Evolutionary conservation across 306 rosid species (phyloP).

Genomic region (Cucumis cinereus): DNA sequence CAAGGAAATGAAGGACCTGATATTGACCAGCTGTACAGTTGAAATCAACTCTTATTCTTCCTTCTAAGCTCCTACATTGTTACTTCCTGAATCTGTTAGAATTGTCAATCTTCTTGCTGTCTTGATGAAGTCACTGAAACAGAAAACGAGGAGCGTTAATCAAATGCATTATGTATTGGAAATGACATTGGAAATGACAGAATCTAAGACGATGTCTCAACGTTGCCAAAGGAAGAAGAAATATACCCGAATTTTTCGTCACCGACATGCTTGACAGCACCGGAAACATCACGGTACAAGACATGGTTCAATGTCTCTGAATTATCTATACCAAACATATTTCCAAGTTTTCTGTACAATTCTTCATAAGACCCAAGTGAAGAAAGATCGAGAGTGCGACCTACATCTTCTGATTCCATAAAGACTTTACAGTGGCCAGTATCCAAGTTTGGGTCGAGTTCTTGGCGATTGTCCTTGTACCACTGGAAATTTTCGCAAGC

Average conservation of each 20-base stretch:
- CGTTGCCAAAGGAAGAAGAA: not conserved
- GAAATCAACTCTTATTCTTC: conserved; percentile 19
- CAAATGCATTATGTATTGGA: conserved; percentile 1
- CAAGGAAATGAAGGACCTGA: conserved; percentile 17
- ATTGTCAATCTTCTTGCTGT: conserved; percentile 72
- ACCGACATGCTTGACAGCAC: conserved; percentile 59
- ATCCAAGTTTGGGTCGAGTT: conserved; percentile 38
- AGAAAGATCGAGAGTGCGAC: conserved; percentile 63
- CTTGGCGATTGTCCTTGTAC: conserved; percentile 34
- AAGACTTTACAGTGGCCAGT: conserved; percentile 65
- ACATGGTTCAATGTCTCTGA: conserved; percentile 48
- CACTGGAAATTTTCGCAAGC: conserved; percentile 44
- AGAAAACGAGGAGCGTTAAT: not conserved
- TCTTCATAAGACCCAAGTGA: conserved; percentile 53
- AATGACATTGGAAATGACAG: not conserved
- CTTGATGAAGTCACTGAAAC: conserved; percentile 60
- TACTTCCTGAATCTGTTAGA: conserved; percentile 65
- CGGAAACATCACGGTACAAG: conserved; percentile 42
- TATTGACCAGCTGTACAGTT: conserved; percentile 45
- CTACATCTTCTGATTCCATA: conserved; percentile 61
- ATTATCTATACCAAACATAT: conserved; percentile 63
- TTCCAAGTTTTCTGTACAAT: conserved; percentile 41
- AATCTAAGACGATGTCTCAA: not conserved
- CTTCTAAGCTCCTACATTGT: conserved; percentile 47
- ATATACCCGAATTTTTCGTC: conserved; percentile 66